Percentiles rank a stretch among this genome's conserved stretches.
phyloP scores from a whole-genome alignment of 352 stramenopile genomes.

The Aphanomyces astaci region DNA sequence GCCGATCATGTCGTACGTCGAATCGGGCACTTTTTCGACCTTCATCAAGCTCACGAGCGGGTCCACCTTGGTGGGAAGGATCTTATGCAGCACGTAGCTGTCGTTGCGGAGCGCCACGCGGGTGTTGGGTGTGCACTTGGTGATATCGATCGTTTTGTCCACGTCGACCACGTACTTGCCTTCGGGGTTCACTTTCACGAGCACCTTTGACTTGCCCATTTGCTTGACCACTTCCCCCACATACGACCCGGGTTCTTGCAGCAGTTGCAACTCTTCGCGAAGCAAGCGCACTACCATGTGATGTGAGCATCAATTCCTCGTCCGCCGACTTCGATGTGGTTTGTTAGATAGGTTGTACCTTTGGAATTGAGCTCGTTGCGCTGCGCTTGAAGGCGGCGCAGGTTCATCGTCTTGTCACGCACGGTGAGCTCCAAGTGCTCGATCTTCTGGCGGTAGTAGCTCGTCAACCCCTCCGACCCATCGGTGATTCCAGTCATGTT shows the following conservation, averaged over 20 bases:
- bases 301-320: no score
- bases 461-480: slow-evolving; percentile 53
- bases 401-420: slow-evolving; percentile 92
- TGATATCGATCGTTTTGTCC: slow-evolving; percentile 94
- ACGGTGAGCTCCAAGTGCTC: slow-evolving; percentile 92
- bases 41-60: slow-evolving; percentile 91
- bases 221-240: slow-evolving; percentile 99
- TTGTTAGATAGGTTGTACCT: no score
- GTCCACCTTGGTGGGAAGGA: slow-evolving; percentile 97
- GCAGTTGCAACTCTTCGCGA: slow-evolving; percentile 96
- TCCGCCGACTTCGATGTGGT: no score
- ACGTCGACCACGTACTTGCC: slow-evolving; percentile 99
- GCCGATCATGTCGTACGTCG: slow-evolving; percentile 99
- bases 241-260: slow-evolving; percentile 97
- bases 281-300: slow-evolving; percentile 95
- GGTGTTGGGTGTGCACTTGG: slow-evolving; percentile 97
- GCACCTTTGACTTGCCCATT: slow-evolving; percentile 99
- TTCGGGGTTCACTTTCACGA: slow-evolving; percentile 98
- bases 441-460: slow-evolving; percentile 94
- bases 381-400: slow-evolving; percentile 97
- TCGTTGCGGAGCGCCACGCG: slow-evolving; percentile 98
- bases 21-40: slow-evolving; percentile 99
- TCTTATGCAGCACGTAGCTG: slow-evolving; percentile 99
- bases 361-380: slow-evolving; percentile 99
- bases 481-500: slow-evolving; percentile 33